Conservation (phyloP, 768 basidiomycete species). For the Jaapia argillacea region DNA sequence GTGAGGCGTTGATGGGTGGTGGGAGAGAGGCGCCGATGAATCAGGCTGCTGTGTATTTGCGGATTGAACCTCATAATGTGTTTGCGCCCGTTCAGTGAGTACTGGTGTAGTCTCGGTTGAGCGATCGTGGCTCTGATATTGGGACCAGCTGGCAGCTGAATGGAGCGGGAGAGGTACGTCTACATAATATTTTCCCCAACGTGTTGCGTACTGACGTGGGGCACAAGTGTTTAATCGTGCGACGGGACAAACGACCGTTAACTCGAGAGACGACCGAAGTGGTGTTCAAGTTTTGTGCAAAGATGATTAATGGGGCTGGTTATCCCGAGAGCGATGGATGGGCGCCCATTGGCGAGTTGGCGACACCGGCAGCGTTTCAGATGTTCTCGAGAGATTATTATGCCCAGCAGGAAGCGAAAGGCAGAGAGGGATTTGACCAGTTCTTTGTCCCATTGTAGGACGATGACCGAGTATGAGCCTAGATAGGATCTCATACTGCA, state of each 20-base stretch:
- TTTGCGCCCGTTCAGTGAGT: slow-evolving; percentile 10
- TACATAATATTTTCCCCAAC: too few relatives aligned
- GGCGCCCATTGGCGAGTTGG: slow-evolving; percentile 4
- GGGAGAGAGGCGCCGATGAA: too few relatives aligned
- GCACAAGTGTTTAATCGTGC: slow-evolving; percentile 12
- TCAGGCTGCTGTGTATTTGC: slow-evolving; percentile 14
- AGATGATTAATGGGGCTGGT: slow-evolving; percentile 6
- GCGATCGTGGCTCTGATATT: too few relatives aligned
- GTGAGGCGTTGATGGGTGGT: slow-evolving; percentile 4
- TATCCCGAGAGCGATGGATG: slow-evolving; percentile 6
- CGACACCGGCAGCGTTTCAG: slow-evolving; percentile 10
- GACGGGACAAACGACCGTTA: slow-evolving; percentile 11
- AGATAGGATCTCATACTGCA: too few relatives aligned
- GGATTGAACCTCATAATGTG: slow-evolving; percentile 11
- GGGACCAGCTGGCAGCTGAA: too few relatives aligned
- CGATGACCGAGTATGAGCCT: too few relatives aligned
- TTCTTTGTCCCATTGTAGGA: slow-evolving; percentile 1
- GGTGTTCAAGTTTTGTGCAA: slow-evolving; percentile 11
- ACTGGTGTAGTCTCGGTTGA: too few relatives aligned
- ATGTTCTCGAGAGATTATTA: slow-evolving; percentile 10
- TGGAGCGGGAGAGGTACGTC: too few relatives aligned
- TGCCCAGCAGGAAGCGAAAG: slow-evolving; percentile 8
- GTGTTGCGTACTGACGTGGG: too few relatives aligned
- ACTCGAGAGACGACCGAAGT: slow-evolving; percentile 14
- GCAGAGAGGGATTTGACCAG: slow-evolving; percentile 5